Conservation (phyloP, 768 basidiomycete genomes). For the Hericium rajendrae region DNA sequence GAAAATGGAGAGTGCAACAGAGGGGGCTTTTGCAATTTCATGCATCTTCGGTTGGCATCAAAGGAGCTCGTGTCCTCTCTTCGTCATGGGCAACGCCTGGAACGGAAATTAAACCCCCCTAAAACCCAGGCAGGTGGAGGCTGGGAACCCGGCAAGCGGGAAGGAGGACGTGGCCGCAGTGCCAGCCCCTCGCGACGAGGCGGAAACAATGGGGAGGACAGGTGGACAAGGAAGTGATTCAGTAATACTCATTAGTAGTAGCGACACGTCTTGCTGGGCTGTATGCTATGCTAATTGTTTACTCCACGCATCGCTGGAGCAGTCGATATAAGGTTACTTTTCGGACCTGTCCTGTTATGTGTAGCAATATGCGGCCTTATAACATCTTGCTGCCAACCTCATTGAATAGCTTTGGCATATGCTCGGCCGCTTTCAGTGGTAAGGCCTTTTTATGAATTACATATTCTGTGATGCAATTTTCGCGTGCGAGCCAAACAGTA, state of each 20-base stretch:
- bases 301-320: no score
- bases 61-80: slow-evolving; percentile 74
- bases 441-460: no score
- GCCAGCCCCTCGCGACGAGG: slow-evolving; percentile 62
- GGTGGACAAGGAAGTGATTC: slow-evolving; percentile 31
- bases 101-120: slow-evolving; percentile 63
- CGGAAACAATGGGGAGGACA: slow-evolving; percentile 60
- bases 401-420: no score
- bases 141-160: slow-evolving; percentile 74
- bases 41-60: slow-evolving; percentile 88
- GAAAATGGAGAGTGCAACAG: slow-evolving; percentile 98
- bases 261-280: not conserved
- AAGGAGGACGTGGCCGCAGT: slow-evolving; percentile 57
- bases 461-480: no score
- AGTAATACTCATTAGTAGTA: not conserved
- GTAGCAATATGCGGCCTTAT: no score
- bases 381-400: no score
- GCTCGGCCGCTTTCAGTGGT: no score
- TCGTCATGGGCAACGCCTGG: slow-evolving; percentile 74
- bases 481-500: no score
- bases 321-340: no score
- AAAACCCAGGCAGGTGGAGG: slow-evolving; percentile 60
- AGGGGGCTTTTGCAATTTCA: slow-evolving; percentile 98
- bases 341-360: no score
- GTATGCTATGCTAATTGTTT: not conserved